phyloP scores from a whole-genome alignment of 2,329 filamentous ascomycete genomes.

The Cladosporium colombiae region DNA sequence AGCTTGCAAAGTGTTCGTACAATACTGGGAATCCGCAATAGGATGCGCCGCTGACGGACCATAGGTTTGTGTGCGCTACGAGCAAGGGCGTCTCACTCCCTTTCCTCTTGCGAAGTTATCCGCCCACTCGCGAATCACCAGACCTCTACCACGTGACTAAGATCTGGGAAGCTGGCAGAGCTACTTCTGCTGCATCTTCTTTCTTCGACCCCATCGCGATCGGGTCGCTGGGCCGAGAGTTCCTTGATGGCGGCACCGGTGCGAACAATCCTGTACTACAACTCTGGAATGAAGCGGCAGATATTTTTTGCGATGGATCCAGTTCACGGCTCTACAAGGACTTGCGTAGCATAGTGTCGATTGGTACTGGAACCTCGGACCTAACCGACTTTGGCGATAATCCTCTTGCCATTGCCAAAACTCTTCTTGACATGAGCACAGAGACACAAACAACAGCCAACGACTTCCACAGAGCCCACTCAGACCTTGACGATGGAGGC shows the following conservation, averaged over 20 bases:
- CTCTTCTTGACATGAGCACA: too few relatives aligned
- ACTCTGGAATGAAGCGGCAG: background rate
- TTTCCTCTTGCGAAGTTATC: background rate
- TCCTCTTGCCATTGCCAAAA: too few relatives aligned
- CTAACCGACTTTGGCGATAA: too few relatives aligned
- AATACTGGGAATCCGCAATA: too few relatives aligned
- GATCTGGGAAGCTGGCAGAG: background rate
- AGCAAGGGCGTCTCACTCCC: background rate
- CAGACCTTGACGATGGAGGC: too few relatives aligned
- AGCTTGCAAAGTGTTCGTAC: background rate
- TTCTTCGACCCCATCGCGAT: background rate
- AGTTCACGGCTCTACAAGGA: too few relatives aligned
- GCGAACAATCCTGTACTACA: background rate
- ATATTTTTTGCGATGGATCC: background rate
- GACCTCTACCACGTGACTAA: background rate
- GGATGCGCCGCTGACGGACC: background rate
- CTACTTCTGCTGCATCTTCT: background rate
- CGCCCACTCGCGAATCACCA: background rate
- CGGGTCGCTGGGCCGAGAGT: background rate
- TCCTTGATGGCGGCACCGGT: background rate
- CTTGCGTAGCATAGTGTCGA: too few relatives aligned
- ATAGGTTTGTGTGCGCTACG: background rate
- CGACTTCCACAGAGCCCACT: too few relatives aligned
- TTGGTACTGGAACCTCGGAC: too few relatives aligned
- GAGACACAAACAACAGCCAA: too few relatives aligned